Conservation (phyloP, 1,139 yeast species). For the Williopsis jadinii region DNA sequence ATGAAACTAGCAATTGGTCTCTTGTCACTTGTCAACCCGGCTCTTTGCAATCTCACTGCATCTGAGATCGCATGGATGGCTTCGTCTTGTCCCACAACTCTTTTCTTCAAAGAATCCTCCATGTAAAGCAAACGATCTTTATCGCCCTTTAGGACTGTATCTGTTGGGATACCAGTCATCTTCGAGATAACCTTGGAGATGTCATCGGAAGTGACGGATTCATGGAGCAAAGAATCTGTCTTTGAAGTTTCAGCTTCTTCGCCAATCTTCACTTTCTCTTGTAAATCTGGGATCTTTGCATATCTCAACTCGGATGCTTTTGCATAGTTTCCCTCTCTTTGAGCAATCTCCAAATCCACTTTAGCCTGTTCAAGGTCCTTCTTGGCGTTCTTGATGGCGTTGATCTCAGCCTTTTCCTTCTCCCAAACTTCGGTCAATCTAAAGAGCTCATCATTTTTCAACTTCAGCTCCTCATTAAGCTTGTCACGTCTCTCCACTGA, state of each 20-base stretch:
- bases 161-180: slow-evolving; percentile 96
- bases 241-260: slow-evolving; percentile 29
- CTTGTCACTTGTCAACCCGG: slow-evolving; percentile 89
- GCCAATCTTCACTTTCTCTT: slow-evolving; percentile 51
- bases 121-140: slow-evolving; percentile 82
- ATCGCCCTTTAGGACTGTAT: slow-evolving; percentile 87
- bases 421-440: slow-evolving; percentile 85
- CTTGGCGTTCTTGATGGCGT: slow-evolving; percentile 70
- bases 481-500: slow-evolving; percentile 66
- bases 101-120: slow-evolving; percentile 69
- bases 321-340: slow-evolving; percentile 80
- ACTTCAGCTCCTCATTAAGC: slow-evolving; percentile 57
- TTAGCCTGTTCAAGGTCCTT: slow-evolving; percentile 78
- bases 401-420: slow-evolving; percentile 66
- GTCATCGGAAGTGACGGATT: slow-evolving; percentile 89
- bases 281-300: slow-evolving; percentile 74
- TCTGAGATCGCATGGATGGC: slow-evolving; percentile 86
- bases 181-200: slow-evolving; percentile 86
- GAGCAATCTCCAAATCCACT: slow-evolving; percentile 73
- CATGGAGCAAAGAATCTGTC: slow-evolving; percentile 56
- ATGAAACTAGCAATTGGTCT: slow-evolving; percentile 94
- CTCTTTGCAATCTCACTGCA: slow-evolving; percentile 93
- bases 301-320: slow-evolving; percentile 87
- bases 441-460: slow-evolving; percentile 56
- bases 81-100: slow-evolving; percentile 93